Evolutionary conservation across 345 rosid species (phyloP).

Genomic region (Abelmoschus esculentus): DNA sequence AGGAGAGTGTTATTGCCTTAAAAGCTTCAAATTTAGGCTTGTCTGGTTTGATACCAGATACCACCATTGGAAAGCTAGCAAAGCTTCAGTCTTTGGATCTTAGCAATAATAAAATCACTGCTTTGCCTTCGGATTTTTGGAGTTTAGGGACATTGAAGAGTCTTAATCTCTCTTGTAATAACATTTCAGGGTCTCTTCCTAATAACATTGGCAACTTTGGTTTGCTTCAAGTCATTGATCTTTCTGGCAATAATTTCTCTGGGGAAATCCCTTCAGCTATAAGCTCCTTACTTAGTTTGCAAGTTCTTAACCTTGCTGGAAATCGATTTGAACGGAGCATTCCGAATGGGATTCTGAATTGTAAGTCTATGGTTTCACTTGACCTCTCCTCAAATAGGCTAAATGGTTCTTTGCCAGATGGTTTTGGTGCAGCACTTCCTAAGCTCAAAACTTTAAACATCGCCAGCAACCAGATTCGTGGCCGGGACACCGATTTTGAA

Average conservation of each 20-base stretch:
- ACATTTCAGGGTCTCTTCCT: slow-evolving; percentile 61
- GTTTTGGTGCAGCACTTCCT: slow-evolving; percentile 67
- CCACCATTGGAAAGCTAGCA: slow-evolving; percentile 79
- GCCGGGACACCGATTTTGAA: slow-evolving; percentile 42
- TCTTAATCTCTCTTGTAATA: slow-evolving; percentile 67
- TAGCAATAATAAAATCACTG: slow-evolving; percentile 71
- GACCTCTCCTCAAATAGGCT: slow-evolving; percentile 73
- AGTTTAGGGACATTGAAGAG: slow-evolving; percentile 55
- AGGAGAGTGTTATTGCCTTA: slow-evolving; percentile 40
- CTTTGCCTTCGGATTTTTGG: slow-evolving; percentile 84
- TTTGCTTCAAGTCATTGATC: slow-evolving; percentile 54
- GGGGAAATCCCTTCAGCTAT: slow-evolving; percentile 69
- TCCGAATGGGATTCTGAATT: slow-evolving; percentile 48
- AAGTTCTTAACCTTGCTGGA: slow-evolving; percentile 45
- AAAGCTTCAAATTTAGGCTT: slow-evolving; percentile 53
- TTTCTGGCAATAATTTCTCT: slow-evolving; percentile 60
- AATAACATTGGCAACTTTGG: slow-evolving; percentile 81
- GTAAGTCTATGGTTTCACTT: slow-evolving; percentile 42
- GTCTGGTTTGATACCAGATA: slow-evolving; percentile 70
- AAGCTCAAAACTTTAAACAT: slow-evolving; percentile 59
- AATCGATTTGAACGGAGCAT: slow-evolving; percentile 55
- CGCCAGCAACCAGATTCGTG: slow-evolving; percentile 55
- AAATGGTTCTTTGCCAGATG: slow-evolving; percentile 60
- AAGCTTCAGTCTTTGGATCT: slow-evolving; percentile 73
- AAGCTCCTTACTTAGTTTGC: slow-evolving; percentile 47